phyloP scores from a whole-genome alignment of 2,329 filamentous ascomycete species.

The Stachybotrys chlorohalonatus region DNA sequence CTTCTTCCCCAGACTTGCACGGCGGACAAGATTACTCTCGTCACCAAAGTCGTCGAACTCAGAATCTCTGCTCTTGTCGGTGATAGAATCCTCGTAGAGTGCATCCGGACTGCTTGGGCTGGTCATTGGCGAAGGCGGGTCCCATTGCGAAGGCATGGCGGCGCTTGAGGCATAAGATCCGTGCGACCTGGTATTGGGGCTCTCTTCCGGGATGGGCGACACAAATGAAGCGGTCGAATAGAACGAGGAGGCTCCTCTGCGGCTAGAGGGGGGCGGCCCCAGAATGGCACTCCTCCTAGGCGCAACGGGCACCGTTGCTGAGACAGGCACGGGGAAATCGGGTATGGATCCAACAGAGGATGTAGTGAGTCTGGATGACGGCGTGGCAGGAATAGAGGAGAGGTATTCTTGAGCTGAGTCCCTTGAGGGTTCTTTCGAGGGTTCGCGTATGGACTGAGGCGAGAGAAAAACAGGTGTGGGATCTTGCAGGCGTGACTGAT shows the following conservation, averaged over 20 bases:
- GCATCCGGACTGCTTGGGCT: constrained; percentile 39
- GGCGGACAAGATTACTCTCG: constrained; percentile 49
- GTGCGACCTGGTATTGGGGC: constrained; percentile 45
- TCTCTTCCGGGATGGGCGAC: constrained; percentile 69
- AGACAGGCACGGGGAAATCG: constrained; percentile 42
- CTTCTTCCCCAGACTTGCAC: constrained; percentile 52
- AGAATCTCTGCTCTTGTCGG: constrained; percentile 32
- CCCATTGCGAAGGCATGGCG: constrained; percentile 63
- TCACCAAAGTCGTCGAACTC: constrained; percentile 39
- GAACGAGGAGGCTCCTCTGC: constrained; percentile 53
- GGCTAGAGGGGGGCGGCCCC: constrained; percentile 51
- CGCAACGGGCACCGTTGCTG: constrained; percentile 13
- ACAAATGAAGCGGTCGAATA: constrained; percentile 60
- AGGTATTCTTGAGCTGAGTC: constrained; percentile 26
- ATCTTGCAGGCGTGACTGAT: constrained; percentile 46
- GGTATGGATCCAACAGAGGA: constrained; percentile 50
- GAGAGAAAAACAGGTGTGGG: constrained; percentile 40
- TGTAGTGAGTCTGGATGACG: constrained; percentile 39
- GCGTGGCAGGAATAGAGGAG: constrained; percentile 35
- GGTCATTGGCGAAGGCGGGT: constrained; percentile 32
- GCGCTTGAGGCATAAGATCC: constrained; percentile 64
- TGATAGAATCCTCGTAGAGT: constrained; percentile 40
- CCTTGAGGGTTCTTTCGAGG: constrained; percentile 10
- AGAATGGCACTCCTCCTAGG: constrained; percentile 42
- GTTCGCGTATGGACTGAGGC: constrained; percentile 21